Conservation (phyloP, 768 basidiomycete genomes). For the Lactarius deliciosus region DNA sequence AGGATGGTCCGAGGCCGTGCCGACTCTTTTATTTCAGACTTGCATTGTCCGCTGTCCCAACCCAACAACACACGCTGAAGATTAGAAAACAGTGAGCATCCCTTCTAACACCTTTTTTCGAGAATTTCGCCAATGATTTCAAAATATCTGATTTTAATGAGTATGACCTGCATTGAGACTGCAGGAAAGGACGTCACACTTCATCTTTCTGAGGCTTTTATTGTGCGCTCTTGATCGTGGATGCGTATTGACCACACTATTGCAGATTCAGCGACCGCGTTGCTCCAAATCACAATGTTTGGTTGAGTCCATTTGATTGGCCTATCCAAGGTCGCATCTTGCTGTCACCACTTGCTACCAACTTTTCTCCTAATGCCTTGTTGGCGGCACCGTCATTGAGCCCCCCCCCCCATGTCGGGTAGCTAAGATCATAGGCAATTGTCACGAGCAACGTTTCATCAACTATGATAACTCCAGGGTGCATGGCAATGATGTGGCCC, state of each 20-base stretch:
- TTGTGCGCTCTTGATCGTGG: neutral
- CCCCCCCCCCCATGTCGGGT: neutral
- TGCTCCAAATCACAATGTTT: neutral
- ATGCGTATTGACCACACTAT: slow-evolving; percentile 1
- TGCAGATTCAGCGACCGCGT: neutral
- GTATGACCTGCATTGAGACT: slow-evolving; percentile 34
- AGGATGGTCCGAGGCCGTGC: neutral
- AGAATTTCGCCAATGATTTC: slow-evolving; percentile 31
- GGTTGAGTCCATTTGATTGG: neutral
- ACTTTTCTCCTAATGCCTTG: neutral
- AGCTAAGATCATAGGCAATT: neutral
- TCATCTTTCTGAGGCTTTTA: slow-evolving; percentile 21
- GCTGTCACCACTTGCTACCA: neutral
- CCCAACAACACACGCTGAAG: neutral
- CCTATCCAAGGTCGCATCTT: neutral
- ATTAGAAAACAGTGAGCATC: slow-evolving; percentile 12
- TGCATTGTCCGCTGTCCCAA: neutral
- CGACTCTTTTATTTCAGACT: neutral
- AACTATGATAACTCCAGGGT: too few species aligned
- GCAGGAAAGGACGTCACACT: slow-evolving; percentile 26
- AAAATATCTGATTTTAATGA: slow-evolving; percentile 38
- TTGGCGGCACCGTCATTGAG: neutral
- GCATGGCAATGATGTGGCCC: too few species aligned
- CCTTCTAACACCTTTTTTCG: neutral
- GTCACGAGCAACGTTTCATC: neutral